phyloP scores from a whole-genome alignment of 2,329 filamentous ascomycete species.

The Aspergillus fumigatiaffinis region DNA sequence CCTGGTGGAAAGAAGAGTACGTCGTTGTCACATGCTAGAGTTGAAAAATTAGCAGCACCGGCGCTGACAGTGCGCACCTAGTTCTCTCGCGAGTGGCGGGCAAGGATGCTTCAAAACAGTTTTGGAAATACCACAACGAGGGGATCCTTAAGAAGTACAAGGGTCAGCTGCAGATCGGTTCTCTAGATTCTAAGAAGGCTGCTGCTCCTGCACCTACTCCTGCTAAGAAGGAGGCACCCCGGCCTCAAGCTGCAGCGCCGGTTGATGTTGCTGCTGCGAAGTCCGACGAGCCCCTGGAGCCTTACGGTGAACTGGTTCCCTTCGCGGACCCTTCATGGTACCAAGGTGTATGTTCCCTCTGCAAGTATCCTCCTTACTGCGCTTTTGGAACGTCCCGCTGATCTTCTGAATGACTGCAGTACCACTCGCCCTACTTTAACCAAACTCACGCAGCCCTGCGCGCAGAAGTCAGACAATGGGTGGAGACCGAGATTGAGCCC shows the following conservation, averaged over 20 bases:
- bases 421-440: slow-evolving; percentile 96
- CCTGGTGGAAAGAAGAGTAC: slow-evolving; percentile 68
- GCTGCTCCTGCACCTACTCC: slow-evolving; percentile 48
- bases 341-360: slow-evolving; percentile 65
- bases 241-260: slow-evolving; percentile 53
- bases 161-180: slow-evolving; percentile 59
- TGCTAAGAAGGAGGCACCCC: slow-evolving; percentile 49
- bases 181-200: slow-evolving; percentile 79
- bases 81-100: slow-evolving; percentile 62
- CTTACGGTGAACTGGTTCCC: slow-evolving; percentile 81
- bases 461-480: slow-evolving; percentile 86
- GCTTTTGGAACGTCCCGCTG: neutral
- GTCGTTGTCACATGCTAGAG: slow-evolving; percentile 17
- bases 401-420: slow-evolving; percentile 49
- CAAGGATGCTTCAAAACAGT: slow-evolving; percentile 66
- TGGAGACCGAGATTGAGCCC: slow-evolving; percentile 84
- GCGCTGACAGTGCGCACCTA: slow-evolving; percentile 28
- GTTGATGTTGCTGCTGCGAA: slow-evolving; percentile 45
- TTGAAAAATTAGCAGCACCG: neutral
- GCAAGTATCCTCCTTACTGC: neutral
- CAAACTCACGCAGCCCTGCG: slow-evolving; percentile 88
- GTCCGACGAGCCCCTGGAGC: slow-evolving; percentile 70
- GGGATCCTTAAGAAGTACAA: slow-evolving; percentile 61
- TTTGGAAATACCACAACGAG: slow-evolving; percentile 64
- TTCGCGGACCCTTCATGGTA: slow-evolving; percentile 95